phyloP scores from a whole-genome alignment of 2,329 filamentous ascomycete genomes.

The Ophiosphaerella narmari region DNA sequence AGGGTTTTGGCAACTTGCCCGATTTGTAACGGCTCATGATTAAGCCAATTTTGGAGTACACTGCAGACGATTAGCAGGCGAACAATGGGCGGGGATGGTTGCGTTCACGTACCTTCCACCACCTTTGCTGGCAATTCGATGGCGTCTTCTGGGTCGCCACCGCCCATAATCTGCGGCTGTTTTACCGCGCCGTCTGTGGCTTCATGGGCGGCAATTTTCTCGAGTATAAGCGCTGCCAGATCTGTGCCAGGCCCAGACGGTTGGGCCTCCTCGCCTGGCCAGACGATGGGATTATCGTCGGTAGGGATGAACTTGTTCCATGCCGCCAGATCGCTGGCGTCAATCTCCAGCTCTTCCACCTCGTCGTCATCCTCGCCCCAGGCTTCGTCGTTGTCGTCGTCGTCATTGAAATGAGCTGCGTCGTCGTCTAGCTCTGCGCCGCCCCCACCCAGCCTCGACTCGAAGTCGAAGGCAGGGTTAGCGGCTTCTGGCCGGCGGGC shows the following conservation, averaged over 20 bases:
- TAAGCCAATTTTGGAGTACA: conserved; percentile 89
- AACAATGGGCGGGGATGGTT: neutral
- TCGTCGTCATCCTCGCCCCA: conserved; percentile 83
- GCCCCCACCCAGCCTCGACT: conserved; percentile 69
- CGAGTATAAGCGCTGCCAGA: conserved; percentile 87
- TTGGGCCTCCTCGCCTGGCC: conserved; percentile 59
- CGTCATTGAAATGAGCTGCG: conserved; percentile 39
- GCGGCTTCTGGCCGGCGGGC: conserved; percentile 48
- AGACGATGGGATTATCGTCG: conserved; percentile 74
- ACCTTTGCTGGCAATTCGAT: conserved; percentile 89
- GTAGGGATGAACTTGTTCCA: conserved; percentile 89
- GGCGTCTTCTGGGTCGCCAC: conserved; percentile 72
- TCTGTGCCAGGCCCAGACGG: conserved; percentile 64
- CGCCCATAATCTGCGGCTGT: conserved; percentile 54
- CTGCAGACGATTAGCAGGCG: conserved; percentile 43
- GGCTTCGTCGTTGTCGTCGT: conserved; percentile 57
- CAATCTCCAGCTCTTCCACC: conserved; percentile 73
- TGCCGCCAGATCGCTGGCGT: conserved; percentile 84
- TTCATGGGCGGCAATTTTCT: conserved; percentile 93
- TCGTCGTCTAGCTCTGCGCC: conserved; percentile 48
- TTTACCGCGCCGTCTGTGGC: conserved; percentile 61
- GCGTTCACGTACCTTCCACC: conserved; percentile 61
- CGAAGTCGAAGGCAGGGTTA: conserved; percentile 77
- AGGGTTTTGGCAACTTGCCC: conserved; percentile 94
- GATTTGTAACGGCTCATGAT: conserved; percentile 93